phyloP scores from a whole-genome alignment of 176 grass and related monocot species.

The Lolium multiflorum region DNA sequence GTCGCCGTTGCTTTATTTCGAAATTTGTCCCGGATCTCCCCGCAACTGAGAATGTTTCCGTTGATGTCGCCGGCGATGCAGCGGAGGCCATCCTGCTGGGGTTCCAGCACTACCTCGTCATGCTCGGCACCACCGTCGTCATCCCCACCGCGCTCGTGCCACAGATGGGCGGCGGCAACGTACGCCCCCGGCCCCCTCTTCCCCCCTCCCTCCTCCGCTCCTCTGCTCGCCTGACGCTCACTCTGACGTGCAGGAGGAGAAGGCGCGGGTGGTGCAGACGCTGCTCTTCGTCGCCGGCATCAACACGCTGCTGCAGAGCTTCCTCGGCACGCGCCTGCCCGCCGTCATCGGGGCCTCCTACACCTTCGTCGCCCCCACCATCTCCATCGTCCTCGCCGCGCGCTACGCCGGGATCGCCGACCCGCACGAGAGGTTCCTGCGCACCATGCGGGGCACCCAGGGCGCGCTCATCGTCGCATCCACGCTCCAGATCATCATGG shows the following conservation, averaged over 20 bases:
- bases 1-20: neutral
- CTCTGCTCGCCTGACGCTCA: neutral
- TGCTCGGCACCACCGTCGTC: constrained; percentile 92
- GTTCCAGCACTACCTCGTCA: constrained; percentile 95
- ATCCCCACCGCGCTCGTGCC: constrained; percentile 82
- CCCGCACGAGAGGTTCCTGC: constrained; percentile 83
- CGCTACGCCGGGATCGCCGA: constrained; percentile 66
- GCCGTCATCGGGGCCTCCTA: constrained; percentile 89
- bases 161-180: constrained; percentile 81
- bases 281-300: constrained; percentile 86
- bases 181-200: neutral
- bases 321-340: constrained; percentile 82
- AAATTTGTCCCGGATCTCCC: neutral
- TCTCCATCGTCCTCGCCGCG: constrained; percentile 82
- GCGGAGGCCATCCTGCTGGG: constrained; percentile 69
- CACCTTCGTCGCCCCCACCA: constrained; percentile 79
- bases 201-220: neutral
- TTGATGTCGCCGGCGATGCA: constrained; percentile 4
- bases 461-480: constrained; percentile 92
- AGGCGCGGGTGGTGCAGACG: constrained; percentile 91
- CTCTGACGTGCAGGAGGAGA: constrained; percentile 75
- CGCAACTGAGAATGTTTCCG: neutral
- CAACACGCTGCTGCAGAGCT: constrained; percentile 88
- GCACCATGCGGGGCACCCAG: constrained; percentile 83
- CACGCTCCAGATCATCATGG: constrained; percentile 84